Conservation (phyloP, 306 rosid species). For the Pyrus betulifolia region DNA sequence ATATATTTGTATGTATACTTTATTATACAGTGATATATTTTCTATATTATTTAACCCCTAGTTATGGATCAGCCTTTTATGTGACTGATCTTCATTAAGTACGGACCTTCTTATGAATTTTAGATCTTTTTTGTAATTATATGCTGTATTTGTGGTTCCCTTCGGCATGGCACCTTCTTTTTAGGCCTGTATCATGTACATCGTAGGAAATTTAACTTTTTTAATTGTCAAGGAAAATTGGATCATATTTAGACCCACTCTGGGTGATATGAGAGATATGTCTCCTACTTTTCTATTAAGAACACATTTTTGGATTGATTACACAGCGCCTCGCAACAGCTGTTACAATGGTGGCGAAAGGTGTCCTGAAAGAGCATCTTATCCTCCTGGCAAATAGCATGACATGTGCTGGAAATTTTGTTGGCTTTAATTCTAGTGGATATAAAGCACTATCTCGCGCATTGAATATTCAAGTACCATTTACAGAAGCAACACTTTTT, state of each 20-base stretch:
- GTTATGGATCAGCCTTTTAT: background rate
- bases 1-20: background rate
- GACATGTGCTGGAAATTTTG: constrained; percentile 83
- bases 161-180: background rate
- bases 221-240: background rate
- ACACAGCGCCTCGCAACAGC: constrained; percentile 76
- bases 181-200: background rate
- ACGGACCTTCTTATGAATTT: background rate
- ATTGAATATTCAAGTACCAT: constrained; percentile 75
- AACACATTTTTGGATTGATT: background rate
- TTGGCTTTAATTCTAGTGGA: constrained; percentile 88
- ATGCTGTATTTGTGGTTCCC: background rate
- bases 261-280: background rate
- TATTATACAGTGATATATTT: background rate
- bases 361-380: constrained; percentile 92
- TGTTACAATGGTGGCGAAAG: constrained; percentile 85
- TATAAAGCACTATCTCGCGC: constrained; percentile 71
- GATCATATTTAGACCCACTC: background rate
- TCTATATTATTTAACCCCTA: background rate
- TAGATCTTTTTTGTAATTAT: background rate
- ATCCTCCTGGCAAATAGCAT: constrained; percentile 79
- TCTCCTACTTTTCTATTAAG: background rate
- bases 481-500: constrained; percentile 85
- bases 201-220: background rate
- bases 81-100: background rate